Evolutionary conservation across 805 yeast species (phyloP).

Genomic region (Blastobotrys americana): DNA sequence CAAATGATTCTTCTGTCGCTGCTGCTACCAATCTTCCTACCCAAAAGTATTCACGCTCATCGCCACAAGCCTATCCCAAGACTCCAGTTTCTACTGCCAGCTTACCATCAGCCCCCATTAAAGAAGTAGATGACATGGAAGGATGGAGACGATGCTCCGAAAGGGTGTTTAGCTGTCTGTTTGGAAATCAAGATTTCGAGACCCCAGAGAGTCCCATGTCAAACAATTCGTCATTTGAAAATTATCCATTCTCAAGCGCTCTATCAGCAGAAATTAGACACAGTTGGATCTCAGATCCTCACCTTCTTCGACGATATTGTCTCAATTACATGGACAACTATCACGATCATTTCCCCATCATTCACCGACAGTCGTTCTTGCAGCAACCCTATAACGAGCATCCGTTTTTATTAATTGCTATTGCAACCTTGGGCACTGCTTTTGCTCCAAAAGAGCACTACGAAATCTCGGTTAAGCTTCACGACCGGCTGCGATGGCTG

Average conservation of each 20-base stretch:
- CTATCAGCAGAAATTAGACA: conserved; percentile 11
- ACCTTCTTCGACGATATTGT: conserved; percentile 16
- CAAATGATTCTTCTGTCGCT: conserved; percentile 3
- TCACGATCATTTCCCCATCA: conserved; percentile 27
- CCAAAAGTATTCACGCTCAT: not conserved
- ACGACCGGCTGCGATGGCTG: conserved; percentile 23
- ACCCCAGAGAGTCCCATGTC: not conserved
- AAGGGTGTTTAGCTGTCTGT: conserved; percentile 17
- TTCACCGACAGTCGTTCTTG: conserved; percentile 21
- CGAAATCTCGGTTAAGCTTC: conserved; percentile 21
- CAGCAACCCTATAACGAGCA: conserved; percentile 20
- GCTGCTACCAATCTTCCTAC: conserved; percentile 1
- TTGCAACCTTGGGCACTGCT: conserved; percentile 24
- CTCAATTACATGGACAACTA: conserved; percentile 22
- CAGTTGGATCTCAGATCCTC: conserved; percentile 20
- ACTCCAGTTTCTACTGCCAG: not conserved
- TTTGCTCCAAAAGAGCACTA: conserved; percentile 21
- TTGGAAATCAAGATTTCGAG: conserved; percentile 14
- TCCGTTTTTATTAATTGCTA: conserved; percentile 22
- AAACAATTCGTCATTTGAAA: not conserved
- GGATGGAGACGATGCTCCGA: conserved; percentile 15
- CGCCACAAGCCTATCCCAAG: conserved; percentile 3
- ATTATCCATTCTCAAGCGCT: conserved; percentile 11
- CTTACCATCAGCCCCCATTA: conserved; percentile 2
- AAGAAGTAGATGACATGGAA: conserved; percentile 6